phyloP scores from a whole-genome alignment of 495 filamentous ascomycete genomes.

The Thozetella sp. region DNA sequence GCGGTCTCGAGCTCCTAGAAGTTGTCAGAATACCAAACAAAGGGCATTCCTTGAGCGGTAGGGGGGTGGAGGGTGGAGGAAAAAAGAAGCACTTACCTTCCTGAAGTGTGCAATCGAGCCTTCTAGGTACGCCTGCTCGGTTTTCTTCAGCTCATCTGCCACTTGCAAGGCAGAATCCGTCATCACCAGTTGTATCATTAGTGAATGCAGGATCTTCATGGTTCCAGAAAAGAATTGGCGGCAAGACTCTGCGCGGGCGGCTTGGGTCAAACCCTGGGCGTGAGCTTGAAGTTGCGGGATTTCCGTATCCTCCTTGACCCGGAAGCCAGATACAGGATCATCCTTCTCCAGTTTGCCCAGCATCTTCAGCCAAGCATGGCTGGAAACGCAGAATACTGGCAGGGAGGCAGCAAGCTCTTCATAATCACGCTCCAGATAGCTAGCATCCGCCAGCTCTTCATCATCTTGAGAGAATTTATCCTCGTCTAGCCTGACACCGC shows the following conservation, averaged over 20 bases:
- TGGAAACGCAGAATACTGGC: slow-evolving; percentile 65
- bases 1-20: not conserved
- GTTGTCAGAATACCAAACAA: not conserved
- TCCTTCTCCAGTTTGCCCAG: slow-evolving; percentile 49
- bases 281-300: slow-evolving; percentile 60
- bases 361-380: slow-evolving; percentile 60
- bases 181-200: slow-evolving; percentile 53
- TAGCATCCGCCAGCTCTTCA: slow-evolving; percentile 24
- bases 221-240: slow-evolving; percentile 43
- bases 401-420: slow-evolving; percentile 50
- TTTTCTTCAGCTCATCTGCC: slow-evolving; percentile 35
- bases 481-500: slow-evolving; percentile 15
- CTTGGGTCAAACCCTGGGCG: slow-evolving; percentile 53
- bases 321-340: slow-evolving; percentile 15
- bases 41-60: too few relatives aligned
- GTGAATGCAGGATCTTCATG: slow-evolving; percentile 48
- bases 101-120: slow-evolving; percentile 38
- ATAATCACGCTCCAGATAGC: slow-evolving; percentile 53
- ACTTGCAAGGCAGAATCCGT: slow-evolving; percentile 42
- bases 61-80: slow-evolving; percentile 26
- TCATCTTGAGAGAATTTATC: slow-evolving; percentile 10
- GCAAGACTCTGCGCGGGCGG: not conserved
- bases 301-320: slow-evolving; percentile 29
- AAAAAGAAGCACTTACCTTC: slow-evolving; percentile 31
- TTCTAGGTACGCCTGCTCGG: slow-evolving; percentile 37